Evolutionary conservation across 2,329 filamentous ascomycete species (phyloP).

Genomic region (Exserohilum turcica): DNA sequence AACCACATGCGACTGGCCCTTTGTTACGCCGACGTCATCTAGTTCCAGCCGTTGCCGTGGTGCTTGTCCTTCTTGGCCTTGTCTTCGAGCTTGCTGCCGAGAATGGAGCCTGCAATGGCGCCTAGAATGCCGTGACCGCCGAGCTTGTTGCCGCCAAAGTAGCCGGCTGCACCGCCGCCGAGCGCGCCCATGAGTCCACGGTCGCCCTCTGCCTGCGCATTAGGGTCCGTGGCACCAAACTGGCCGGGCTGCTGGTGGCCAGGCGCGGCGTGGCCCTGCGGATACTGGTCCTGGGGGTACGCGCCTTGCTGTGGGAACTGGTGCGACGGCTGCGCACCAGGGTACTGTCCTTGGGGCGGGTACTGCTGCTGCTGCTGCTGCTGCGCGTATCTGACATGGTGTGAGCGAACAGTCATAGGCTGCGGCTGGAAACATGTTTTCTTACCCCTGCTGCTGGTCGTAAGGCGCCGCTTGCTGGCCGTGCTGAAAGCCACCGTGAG

Average conservation of each 20-base stretch:
- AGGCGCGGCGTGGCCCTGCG: slow-evolving; percentile 41
- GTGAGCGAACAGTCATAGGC: slow-evolving; percentile 1
- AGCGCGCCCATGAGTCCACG: slow-evolving; percentile 63
- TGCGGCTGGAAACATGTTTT: background rate
- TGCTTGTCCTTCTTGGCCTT: slow-evolving; percentile 54
- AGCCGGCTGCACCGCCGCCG: slow-evolving; percentile 62
- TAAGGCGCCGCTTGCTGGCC: slow-evolving; percentile 47
- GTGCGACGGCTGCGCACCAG: slow-evolving; percentile 36
- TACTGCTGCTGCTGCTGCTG: slow-evolving; percentile 24
- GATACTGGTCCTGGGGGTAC: slow-evolving; percentile 47
- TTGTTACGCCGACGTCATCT: no score
- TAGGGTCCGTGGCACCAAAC: slow-evolving; percentile 53
- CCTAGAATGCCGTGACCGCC: slow-evolving; percentile 62
- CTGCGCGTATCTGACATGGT: slow-evolving; percentile 31
- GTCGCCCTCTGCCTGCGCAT: slow-evolving; percentile 58
- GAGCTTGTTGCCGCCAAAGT: slow-evolving; percentile 61
- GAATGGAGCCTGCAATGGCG: slow-evolving; percentile 61
- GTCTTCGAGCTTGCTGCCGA: slow-evolving; percentile 61
- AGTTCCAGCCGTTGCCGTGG: slow-evolving; percentile 18
- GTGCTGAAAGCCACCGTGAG: slow-evolving; percentile 57
- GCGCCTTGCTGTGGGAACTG: slow-evolving; percentile 52
- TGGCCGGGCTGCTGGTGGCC: slow-evolving; percentile 39
- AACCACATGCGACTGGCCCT: no score
- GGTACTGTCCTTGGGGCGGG: slow-evolving; percentile 34
- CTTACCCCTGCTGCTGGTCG: slow-evolving; percentile 46